A percentile compares a stretch with the other conserved stretches of the same genome.
Evolutionary conservation across 2,329 filamentous ascomycete species (phyloP).

Genomic region (Monilinia fructicola): DNA sequence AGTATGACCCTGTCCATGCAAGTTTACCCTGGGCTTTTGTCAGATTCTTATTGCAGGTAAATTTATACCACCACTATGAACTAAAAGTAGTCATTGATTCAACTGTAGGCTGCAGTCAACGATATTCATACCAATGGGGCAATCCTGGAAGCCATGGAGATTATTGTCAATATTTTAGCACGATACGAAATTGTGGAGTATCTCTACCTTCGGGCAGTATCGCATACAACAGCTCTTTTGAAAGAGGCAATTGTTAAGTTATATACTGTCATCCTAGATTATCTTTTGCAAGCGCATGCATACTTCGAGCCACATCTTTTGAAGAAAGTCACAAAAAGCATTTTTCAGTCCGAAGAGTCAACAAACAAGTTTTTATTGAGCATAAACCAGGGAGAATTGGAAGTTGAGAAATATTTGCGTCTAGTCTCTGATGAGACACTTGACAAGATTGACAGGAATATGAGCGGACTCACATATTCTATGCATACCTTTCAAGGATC

Average conservation of each 20-base stretch:
- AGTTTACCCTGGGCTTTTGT: constrained; percentile 28
- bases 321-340: constrained; percentile 23
- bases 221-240: background rate
- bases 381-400: constrained; percentile 14
- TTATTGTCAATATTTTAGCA: constrained; percentile 23
- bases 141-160: constrained; percentile 25
- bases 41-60: constrained; percentile 26
- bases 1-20: constrained; percentile 27
- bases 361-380: constrained; percentile 13
- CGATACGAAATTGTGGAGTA: constrained; percentile 25
- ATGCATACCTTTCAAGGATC: background rate
- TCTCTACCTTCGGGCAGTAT: constrained; percentile 20
- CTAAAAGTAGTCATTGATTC: background rate
- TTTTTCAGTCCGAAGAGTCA: constrained; percentile 20
- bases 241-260: constrained; percentile 16
- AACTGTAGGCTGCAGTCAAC: background rate
- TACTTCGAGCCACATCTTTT: constrained; percentile 23
- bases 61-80: background rate
- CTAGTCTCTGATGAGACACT: constrained; percentile 16
- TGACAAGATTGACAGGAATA: background rate
- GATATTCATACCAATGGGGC: constrained; percentile 18
- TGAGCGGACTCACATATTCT: background rate
- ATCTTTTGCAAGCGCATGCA: constrained; percentile 16
- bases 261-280: constrained; percentile 25
- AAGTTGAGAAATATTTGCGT: constrained; percentile 20